Percentiles rank a stretch among this genome's conserved stretches.
These are phyloP conservation scores for Fusarium agapanthi DNA, from an alignment of 2,329 filamentous ascomycete species.

Conservation along the genomic window DNA sequence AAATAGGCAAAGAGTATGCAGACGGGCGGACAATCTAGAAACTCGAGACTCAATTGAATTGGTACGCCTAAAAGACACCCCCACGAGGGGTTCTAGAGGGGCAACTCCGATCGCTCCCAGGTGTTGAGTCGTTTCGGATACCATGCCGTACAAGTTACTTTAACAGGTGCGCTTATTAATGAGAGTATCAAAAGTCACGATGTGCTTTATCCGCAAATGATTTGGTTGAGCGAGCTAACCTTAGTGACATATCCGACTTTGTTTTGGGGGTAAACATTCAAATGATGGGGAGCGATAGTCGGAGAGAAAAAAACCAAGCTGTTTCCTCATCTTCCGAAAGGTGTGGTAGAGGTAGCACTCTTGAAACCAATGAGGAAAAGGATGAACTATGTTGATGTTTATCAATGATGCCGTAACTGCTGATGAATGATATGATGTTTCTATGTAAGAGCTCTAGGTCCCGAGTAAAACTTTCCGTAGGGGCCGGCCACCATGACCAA, in stretches of 20 bases:
- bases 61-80: constrained; percentile 24
- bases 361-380: constrained; percentile 19
- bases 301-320: not conserved
- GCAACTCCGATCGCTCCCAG: constrained; percentile 24
- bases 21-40: not conserved
- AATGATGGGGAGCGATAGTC: constrained; percentile 25
- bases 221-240: constrained; percentile 21
- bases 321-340: constrained; percentile 3
- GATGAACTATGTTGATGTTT: constrained; percentile 30
- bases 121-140: constrained; percentile 28
- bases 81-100: constrained; percentile 32
- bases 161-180: constrained; percentile 21
- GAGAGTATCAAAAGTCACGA: not conserved
- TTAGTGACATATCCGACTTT: not conserved
- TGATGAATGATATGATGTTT: constrained; percentile 32
- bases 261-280: not conserved
- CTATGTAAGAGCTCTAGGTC: constrained; percentile 20
- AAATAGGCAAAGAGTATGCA: constrained; percentile 29
- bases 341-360: constrained; percentile 26
- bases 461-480: not conserved
- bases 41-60: constrained; percentile 17
- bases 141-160: constrained; percentile 13
- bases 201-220: constrained; percentile 21
- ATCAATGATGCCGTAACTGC: constrained; percentile 36
- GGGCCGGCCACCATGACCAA: constrained; percentile 1